Evolutionary conservation across 345 rosid species (phyloP).

Genomic region (Euclidium syriacum): DNA sequence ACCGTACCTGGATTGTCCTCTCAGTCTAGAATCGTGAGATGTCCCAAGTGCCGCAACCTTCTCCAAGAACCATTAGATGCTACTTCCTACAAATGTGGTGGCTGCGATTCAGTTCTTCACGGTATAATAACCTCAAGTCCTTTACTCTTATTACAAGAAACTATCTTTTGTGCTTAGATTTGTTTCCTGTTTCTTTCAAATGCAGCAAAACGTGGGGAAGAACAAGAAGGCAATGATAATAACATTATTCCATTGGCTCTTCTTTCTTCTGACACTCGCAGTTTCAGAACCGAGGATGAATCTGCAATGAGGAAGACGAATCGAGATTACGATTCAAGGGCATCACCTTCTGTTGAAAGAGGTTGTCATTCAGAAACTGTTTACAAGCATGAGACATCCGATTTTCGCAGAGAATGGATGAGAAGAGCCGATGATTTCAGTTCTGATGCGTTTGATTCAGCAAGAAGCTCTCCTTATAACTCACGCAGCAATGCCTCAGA

Average conservation of each 20-base stretch:
- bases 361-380: slow-evolving; percentile 41
- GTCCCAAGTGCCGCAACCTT: slow-evolving; percentile 57
- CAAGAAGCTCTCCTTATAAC: slow-evolving; percentile 27
- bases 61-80: slow-evolving; percentile 56
- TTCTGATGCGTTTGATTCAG: slow-evolving; percentile 24
- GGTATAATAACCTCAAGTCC: slow-evolving; percentile 35
- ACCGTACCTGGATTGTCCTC: slow-evolving; percentile 31
- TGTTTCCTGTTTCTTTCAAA: neutral
- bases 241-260: slow-evolving; percentile 25
- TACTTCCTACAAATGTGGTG: slow-evolving; percentile 57
- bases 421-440: slow-evolving; percentile 31
- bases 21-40: slow-evolving; percentile 56
- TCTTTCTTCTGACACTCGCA: slow-evolving; percentile 25
- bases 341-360: slow-evolving; percentile 49
- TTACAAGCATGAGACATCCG: slow-evolving; percentile 25
- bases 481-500: slow-evolving; percentile 21
- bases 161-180: slow-evolving; percentile 3
- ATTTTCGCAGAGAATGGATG: slow-evolving; percentile 36
- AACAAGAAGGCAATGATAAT: slow-evolving; percentile 19
- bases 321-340: slow-evolving; percentile 46
- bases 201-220: slow-evolving; percentile 48
- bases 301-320: slow-evolving; percentile 28
- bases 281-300: slow-evolving; percentile 7
- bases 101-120: slow-evolving; percentile 49
- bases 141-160: neutral